Base-by-base conservation (phyloP, 108 stramenopile genomes). In the Phaeodactylum tricornutum region DNA sequence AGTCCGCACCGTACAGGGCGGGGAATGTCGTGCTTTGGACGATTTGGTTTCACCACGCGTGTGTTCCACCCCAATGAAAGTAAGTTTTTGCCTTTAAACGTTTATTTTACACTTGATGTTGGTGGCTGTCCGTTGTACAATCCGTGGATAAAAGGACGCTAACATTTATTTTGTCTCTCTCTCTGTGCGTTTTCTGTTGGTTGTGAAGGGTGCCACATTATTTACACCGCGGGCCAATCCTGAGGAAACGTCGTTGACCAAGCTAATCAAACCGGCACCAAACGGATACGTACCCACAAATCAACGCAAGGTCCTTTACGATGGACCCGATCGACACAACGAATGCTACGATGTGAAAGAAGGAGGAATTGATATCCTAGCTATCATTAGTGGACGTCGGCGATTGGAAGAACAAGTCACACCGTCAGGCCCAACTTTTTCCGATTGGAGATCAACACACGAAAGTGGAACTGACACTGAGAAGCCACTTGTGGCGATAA, bases 141-240 rank as follows among this genome's bases (percentile, higher is more conserved):
- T n/a, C n/a, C n/a, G 33, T 9, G 33, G 12, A 34, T 12, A 34
- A 12, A 34, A 34, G 12, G 11, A 12, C 12, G 33, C 11, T n/a
- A n/a, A n/a, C 8, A 34, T 34, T 32, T 34, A 12, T 33, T 35
- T 3, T 4, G 19, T 25, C 6, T 32, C 49, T 37, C 29, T 33
- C 49, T n/a, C n/a, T n/a, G n/a, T n/a, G n/a, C n/a, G n/a, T n/a
- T 43, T 43, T 6, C 27, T 28, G 15, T 35, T 16, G 28, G 14
- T 14, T 27, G 11, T 8, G 22, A 26, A 64, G 59, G 74, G 59
- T 3, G 54, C 61, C 15, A 81, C 79, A 15, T 73, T 82, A 31
- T 71, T 70, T 49, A 89, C 87, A 8, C 87, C 87, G 15, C 62
- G 87, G 37, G 77, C 72, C 8, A 72, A 90, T 39, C 65, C 70